Evolutionary conservation across 768 basidiomycete genomes (phyloP), one percentile per base, ranked within the genome.

Genomic region (Crassisporium funariophilum): DNA sequence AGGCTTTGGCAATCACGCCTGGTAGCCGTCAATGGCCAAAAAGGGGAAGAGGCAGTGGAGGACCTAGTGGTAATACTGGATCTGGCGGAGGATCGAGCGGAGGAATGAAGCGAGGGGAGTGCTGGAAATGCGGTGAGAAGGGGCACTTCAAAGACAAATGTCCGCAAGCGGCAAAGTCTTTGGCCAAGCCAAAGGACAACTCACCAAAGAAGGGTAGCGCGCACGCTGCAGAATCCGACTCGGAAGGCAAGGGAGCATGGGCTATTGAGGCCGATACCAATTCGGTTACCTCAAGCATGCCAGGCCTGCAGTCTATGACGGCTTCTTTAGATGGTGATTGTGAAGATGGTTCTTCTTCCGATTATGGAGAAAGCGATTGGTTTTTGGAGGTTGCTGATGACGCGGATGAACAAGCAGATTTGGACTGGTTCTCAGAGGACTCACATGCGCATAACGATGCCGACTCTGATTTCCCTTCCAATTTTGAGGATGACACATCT

Each of bases 101-200:
- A 19, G 50, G 52, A 29, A 15, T 15, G 11, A 54, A 47, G 20
- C 49, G 33, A 10, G 42, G 47, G 4, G 44, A 42, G 9, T 68
- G 66, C 48, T 67, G 57, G 57, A 63, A 57, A 11, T 70, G 67
- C 46, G 55, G 60, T 2, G 45, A 56, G 31, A 49, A 55, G 17
- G 64, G 58, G 0, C 66, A 70, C 35, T 48, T 55, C 19, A 46
- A 51, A 16, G 19, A 56, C 19, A 54, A 66, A 8, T 67, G 65
- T 45, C 59, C 44, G 1, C 16, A 55, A n/a, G 38, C 45, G 11
- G 41, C 44, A 7, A 52, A 55, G 21, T 39, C 37, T 6, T 51
- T 54, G 35, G 47, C 37, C 19, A 36, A 49, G 0, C 15, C 47
- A 8, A 56, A 70, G 48, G 44, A 71, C 2, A 8, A 29, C 22